These are phyloP conservation scores for Gamarada debralockiae DNA, from an alignment of 495 filamentous ascomycete species.

Conservation along the genomic window DNA sequence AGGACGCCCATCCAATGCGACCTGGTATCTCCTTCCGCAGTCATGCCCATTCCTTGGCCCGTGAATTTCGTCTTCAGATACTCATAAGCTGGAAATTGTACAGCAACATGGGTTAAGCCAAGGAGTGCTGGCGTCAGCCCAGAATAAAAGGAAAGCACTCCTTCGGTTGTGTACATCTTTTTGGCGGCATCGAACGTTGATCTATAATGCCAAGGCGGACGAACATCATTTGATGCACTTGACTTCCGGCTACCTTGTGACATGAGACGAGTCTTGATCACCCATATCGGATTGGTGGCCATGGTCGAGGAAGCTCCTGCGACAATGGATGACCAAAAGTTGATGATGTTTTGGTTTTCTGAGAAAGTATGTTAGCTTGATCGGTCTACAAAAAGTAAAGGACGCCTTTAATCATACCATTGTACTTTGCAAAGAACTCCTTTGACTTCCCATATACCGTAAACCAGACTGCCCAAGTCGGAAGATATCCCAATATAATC, in stretches of 20 bases:
- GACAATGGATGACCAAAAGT: slow-evolving; percentile 74
- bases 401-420: slow-evolving; percentile 47
- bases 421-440: slow-evolving; percentile 60
- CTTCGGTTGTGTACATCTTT: slow-evolving; percentile 93
- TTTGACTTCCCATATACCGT: slow-evolving; percentile 90
- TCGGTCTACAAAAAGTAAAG: neutral
- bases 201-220: slow-evolving; percentile 84
- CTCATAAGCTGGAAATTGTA: slow-evolving; percentile 97
- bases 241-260: slow-evolving; percentile 60
- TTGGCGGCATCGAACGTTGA: slow-evolving; percentile 83
- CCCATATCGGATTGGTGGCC: slow-evolving; percentile 99
- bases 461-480: slow-evolving; percentile 98
- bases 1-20: slow-evolving; percentile 73
- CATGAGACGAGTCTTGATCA: slow-evolving; percentile 98
- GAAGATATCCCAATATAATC: slow-evolving; percentile 91
- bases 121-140: slow-evolving; percentile 89
- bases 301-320: slow-evolving; percentile 91
- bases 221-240: slow-evolving; percentile 43
- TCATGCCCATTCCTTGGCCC: slow-evolving; percentile 74
- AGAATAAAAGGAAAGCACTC: slow-evolving; percentile 88
- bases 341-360: slow-evolving; percentile 42
- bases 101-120: slow-evolving; percentile 90
- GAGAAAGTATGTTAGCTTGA: neutral
- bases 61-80: slow-evolving; percentile 89
- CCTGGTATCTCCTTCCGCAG: slow-evolving; percentile 50